Percentiles rank a stretch among this genome's conserved stretches.
Conservation (phyloP, 1,284 basidiomycete species). For the Marasmius fiardii region DNA sequence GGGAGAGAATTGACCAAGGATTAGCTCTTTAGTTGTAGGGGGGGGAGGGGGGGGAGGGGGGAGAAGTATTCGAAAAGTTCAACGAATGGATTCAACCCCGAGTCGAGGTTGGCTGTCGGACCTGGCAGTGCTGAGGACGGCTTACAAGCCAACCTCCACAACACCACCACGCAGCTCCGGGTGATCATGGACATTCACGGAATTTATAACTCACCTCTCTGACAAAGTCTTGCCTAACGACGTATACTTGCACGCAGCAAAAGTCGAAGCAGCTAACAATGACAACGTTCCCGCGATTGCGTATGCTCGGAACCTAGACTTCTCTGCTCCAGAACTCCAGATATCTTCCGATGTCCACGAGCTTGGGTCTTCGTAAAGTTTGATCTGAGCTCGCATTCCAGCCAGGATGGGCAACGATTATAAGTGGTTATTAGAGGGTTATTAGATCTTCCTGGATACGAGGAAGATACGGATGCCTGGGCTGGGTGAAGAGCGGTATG, state of each 20-base stretch:
- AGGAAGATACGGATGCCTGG: too few species aligned
- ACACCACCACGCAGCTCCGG: too few species aligned
- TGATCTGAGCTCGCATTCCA: slow-evolving; percentile 39
- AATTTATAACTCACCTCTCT: slow-evolving; percentile 22
- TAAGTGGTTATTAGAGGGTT: background rate
- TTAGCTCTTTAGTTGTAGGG: background rate
- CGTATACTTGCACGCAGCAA: slow-evolving; percentile 30
- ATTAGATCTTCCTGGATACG: too few species aligned
- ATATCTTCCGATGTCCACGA: slow-evolving; percentile 40
- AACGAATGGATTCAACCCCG: too few species aligned
- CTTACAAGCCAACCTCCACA: too few species aligned
- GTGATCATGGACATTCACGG: too few species aligned
- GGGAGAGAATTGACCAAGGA: background rate
- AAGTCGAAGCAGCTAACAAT: slow-evolving; percentile 26
- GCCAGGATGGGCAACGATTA: slow-evolving; percentile 1
- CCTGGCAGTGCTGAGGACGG: too few species aligned
- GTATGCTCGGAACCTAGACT: slow-evolving; percentile 22
- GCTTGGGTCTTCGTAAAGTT: slow-evolving; percentile 48
- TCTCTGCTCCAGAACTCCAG: slow-evolving; percentile 27
- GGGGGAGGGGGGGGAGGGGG: background rate
- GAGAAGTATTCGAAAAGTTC: background rate
- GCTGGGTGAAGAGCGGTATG: too few species aligned
- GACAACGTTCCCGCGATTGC: slow-evolving; percentile 28
- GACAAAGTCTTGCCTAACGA: slow-evolving; percentile 21
- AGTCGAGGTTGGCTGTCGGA: too few species aligned